Base-by-base conservation (phyloP, 1,284 basidiomycete genomes). In the Ganoderma meredithae region DNA sequence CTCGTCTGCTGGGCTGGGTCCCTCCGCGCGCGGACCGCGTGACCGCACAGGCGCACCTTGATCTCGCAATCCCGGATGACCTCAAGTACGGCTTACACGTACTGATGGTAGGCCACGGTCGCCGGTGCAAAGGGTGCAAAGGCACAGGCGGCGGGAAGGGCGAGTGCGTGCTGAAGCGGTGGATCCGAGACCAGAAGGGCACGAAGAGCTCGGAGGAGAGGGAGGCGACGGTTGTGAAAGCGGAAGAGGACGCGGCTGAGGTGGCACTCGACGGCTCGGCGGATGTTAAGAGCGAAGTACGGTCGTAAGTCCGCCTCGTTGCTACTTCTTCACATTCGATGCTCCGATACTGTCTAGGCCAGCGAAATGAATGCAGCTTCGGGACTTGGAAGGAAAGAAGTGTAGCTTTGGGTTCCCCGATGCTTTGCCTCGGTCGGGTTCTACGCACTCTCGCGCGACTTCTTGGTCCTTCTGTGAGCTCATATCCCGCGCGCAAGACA, bases 61-160 rank as follows among this genome's bases (percentile, higher is more conserved):
- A 94, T 74, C 79, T 86, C 59, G 81, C 79, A 27, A 83, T 94
- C 25, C 90, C 91, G 6, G 81, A 82, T 4, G 82, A 87, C 47
- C 81, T 93, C 27, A 93, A 94, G 76, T 92, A 92, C 74, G 87
- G 87, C 0, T 78, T 94, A 13, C 93, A 95, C 75, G 88, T 91
- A 6, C 80, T 93, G 65, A 85, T 95, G 81, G 86, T 94, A 52
- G 81, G 83, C 36, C 92, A 93, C 72, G 92, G 88, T 1, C 76
- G 86, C 52, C 71, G 76, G 8, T 89, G 88, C 71, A 83, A 81
- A 65, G 87, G 87, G 0, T 90, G 88, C 76, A 88, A 85, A 69
- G 72, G 72, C 17, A 73, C 71, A n/a, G 75, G 71, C 39, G 69
- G 75, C 15, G 71, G 70, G 22, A 76, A 74, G 63, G 74, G 71